Conservation (phyloP, 1,284 basidiomycete genomes). For the Termitomyces sp. region DNA sequence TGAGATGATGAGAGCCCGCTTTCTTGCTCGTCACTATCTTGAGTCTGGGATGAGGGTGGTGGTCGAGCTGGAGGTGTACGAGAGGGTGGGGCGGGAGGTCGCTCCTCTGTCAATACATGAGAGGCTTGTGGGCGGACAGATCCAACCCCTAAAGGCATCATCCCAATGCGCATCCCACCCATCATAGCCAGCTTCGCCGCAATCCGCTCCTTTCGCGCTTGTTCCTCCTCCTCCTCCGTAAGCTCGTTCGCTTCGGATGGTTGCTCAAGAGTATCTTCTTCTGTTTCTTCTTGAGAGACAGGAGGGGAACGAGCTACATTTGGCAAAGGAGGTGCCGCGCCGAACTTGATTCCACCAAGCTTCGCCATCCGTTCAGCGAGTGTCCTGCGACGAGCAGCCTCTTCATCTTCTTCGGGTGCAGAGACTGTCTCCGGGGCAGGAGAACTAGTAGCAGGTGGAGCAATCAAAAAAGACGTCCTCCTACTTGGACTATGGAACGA, state of each 20-base stretch:
- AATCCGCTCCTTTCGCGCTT: conserved; percentile 64
- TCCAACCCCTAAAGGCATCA: conserved; percentile 50
- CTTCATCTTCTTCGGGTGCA: conserved; percentile 42
- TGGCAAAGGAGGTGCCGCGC: conserved; percentile 47
- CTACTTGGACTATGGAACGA: conserved; percentile 48
- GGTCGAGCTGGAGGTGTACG: conserved; percentile 31
- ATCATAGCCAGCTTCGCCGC: conserved; percentile 63
- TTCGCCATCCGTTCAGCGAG: conserved; percentile 79
- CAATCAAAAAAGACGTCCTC: conserved; percentile 26
- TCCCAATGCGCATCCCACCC: conserved; percentile 75
- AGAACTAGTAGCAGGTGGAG: conserved; percentile 16
- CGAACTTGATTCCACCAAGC: conserved; percentile 68
- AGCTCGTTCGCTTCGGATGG: conserved; percentile 30
- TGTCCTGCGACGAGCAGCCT: conserved; percentile 44
- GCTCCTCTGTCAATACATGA: conserved; percentile 28
- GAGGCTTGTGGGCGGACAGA: conserved; percentile 28
- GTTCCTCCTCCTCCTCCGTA: conserved; percentile 59
- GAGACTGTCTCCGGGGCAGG: conserved; percentile 12
- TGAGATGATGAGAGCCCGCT: conserved; percentile 23
- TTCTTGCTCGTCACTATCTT: conserved; percentile 33
- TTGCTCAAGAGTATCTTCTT: conserved; percentile 25
- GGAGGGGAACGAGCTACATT: conserved; percentile 37
- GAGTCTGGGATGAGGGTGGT: conserved; percentile 24
- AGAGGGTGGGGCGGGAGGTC: conserved; percentile 23
- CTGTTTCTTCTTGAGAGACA: conserved; percentile 31